Evolutionary conservation across 768 basidiomycete species (phyloP).

Genomic region (Rhizopogon vulgaris): DNA sequence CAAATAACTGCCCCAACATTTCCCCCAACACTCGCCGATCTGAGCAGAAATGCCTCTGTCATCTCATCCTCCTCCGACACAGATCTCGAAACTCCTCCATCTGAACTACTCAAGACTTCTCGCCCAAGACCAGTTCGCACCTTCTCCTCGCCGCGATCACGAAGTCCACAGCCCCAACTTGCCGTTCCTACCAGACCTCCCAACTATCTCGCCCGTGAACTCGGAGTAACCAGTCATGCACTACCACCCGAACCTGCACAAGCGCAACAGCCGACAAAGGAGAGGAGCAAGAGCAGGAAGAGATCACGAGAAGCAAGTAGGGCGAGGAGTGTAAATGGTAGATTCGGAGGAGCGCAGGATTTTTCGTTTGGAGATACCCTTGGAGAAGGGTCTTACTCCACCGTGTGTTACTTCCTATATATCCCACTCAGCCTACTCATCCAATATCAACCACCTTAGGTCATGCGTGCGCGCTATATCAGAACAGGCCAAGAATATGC

Average conservation of each 20-base stretch:
- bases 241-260: conserved; percentile 7
- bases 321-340: conserved; percentile 41
- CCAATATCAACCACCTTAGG: conserved; percentile 32
- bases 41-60: conserved; percentile 73
- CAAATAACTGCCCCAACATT: conserved; percentile 10
- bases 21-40: conserved; percentile 47
- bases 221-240: conserved; percentile 32
- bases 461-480: conserved; percentile 47
- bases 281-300: conserved; percentile 35
- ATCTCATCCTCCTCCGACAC: conserved; percentile 64
- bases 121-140: conserved; percentile 53
- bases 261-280: conserved; percentile 13
- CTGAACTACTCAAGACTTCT: conserved; percentile 34
- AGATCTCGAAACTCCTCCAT: conserved; percentile 37
- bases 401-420: conserved; percentile 39
- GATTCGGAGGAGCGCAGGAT: conserved; percentile 47
- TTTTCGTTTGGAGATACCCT: conserved; percentile 70
- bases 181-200: conserved; percentile 37
- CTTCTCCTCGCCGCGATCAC: conserved; percentile 58
- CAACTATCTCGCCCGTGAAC: conserved; percentile 52
- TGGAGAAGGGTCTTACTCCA: conserved; percentile 80
- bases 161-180: conserved; percentile 42
- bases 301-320: conserved; percentile 29
- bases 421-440: conserved; percentile 7
- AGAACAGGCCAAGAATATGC: conserved; percentile 62